These are phyloP conservation scores for Candida lessepsii DNA, from an alignment of 805 yeast species.

Conservation along the genomic window DNA sequence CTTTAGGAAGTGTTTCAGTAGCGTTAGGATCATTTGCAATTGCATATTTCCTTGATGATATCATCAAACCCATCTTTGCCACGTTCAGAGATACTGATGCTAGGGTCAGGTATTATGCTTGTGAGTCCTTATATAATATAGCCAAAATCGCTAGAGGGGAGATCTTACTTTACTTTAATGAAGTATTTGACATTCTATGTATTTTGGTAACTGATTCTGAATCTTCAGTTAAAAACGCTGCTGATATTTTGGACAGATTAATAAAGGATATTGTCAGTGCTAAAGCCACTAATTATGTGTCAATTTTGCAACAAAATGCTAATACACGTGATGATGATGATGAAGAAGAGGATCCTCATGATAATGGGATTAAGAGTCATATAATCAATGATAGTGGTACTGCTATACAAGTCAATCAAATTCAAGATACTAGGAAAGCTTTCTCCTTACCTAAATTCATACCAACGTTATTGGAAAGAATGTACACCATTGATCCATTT, in stretches of 20 bases:
- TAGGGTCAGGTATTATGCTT: conserved; percentile 94
- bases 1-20: conserved; percentile 92
- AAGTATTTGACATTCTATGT: conserved; percentile 89
- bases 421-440: conserved; percentile 62
- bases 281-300: conserved; percentile 83
- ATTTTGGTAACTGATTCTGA: conserved; percentile 88
- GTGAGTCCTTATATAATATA: conserved; percentile 92
- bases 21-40: conserved; percentile 86
- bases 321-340: conserved; percentile 1
- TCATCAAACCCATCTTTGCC: conserved; percentile 89
- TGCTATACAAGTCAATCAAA: conserved; percentile 57
- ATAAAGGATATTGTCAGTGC: conserved; percentile 95
- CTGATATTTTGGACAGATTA: conserved; percentile 85
- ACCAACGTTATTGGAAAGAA: conserved; percentile 86
- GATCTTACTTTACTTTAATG: conserved; percentile 85
- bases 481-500: conserved; percentile 88
- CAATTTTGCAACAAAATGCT: conserved; percentile 52
- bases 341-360: conserved; percentile 3
- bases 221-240: conserved; percentile 89
- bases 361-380: conserved; percentile 33
- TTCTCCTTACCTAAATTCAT: conserved; percentile 85
- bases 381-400: conserved; percentile 57
- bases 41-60: conserved; percentile 76
- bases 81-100: conserved; percentile 97
- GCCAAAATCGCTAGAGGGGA: conserved; percentile 97